phyloP scores from a whole-genome alignment of 2,329 filamentous ascomycete species.

The Trichoderma atrobrunneum region DNA sequence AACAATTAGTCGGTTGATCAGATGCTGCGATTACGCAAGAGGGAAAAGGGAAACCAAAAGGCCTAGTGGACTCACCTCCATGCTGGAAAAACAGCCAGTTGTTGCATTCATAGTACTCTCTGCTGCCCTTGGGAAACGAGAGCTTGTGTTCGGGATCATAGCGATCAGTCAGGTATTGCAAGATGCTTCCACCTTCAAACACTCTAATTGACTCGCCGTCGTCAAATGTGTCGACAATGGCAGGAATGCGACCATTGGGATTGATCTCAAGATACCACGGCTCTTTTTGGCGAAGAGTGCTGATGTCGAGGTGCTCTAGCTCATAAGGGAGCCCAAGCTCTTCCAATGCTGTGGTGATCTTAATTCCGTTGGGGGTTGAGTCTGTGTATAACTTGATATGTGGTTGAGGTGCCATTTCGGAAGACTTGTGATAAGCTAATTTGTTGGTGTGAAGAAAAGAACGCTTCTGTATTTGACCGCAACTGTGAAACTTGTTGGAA shows the following conservation, averaged over 20 bases:
- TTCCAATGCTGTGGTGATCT: neutral
- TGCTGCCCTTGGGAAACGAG: neutral
- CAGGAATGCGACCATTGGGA: neutral
- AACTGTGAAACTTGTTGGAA: neutral
- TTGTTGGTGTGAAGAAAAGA: neutral
- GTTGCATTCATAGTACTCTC: neutral
- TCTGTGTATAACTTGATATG: conserved; percentile 11
- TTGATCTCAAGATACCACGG: conserved; percentile 9
- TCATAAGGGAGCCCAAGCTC: neutral
- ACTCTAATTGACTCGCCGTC: conserved; percentile 2
- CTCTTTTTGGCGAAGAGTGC: conserved; percentile 1
- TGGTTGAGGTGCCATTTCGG: neutral
- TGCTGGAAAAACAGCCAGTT: conserved; percentile 5
- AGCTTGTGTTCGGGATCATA: neutral
- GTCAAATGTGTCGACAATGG: conserved; percentile 5
- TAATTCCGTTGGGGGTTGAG: conserved; percentile 3
- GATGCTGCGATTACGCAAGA: neutral
- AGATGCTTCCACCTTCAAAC: conserved; percentile 6
- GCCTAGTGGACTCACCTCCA: neutral
- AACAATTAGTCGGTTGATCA: neutral
- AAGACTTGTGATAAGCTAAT: neutral
- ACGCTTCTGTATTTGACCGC: neutral
- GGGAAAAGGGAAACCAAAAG: too few relatives aligned
- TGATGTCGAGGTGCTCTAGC: neutral
- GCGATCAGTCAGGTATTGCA: conserved; percentile 6